These are phyloP conservation scores for Saturnispora kantuleensis DNA, from an alignment of 805 yeast species.

Conservation along the genomic window DNA sequence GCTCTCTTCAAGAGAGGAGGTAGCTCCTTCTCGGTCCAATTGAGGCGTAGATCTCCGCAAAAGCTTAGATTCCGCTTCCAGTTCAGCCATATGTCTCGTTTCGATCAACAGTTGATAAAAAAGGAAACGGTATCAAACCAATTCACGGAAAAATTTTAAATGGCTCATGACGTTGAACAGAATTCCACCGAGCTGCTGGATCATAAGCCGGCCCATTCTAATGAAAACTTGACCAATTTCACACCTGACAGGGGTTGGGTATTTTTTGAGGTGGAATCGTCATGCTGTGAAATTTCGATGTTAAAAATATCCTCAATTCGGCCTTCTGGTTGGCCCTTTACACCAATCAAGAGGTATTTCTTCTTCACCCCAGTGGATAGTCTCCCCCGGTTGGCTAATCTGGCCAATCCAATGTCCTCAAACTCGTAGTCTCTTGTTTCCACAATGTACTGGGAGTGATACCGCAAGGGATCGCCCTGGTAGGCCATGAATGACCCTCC, in stretches of 20 bases:
- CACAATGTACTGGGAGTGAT: slow-evolving; percentile 78
- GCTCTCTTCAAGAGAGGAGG: too few species aligned
- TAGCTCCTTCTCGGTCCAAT: too few species aligned
- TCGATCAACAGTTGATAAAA: neutral
- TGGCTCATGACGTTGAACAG: neutral
- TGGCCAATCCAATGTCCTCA: slow-evolving; percentile 45
- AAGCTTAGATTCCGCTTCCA: neutral
- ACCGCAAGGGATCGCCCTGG: slow-evolving; percentile 90
- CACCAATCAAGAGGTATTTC: slow-evolving; percentile 53
- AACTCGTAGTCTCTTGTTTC: slow-evolving; percentile 38
- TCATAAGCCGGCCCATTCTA: slow-evolving; percentile 98
- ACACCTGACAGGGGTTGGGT: slow-evolving; percentile 9
- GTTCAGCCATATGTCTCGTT: neutral
- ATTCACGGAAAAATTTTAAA: too few species aligned
- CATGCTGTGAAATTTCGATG: too few species aligned
- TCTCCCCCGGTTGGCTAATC: slow-evolving; percentile 76
- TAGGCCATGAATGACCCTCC: slow-evolving; percentile 86
- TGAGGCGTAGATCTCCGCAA: neutral
- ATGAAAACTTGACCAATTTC: slow-evolving; percentile 40
- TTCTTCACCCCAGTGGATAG: slow-evolving; percentile 90
- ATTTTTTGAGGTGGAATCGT: too few species aligned
- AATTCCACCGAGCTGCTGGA: slow-evolving; percentile 19
- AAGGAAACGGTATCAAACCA: too few species aligned
- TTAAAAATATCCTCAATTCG: neutral
- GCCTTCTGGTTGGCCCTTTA: slow-evolving; percentile 2